Conservation (phyloP, 2,329 filamentous ascomycete genomes). For the Pyrenochaeta sp. region DNA sequence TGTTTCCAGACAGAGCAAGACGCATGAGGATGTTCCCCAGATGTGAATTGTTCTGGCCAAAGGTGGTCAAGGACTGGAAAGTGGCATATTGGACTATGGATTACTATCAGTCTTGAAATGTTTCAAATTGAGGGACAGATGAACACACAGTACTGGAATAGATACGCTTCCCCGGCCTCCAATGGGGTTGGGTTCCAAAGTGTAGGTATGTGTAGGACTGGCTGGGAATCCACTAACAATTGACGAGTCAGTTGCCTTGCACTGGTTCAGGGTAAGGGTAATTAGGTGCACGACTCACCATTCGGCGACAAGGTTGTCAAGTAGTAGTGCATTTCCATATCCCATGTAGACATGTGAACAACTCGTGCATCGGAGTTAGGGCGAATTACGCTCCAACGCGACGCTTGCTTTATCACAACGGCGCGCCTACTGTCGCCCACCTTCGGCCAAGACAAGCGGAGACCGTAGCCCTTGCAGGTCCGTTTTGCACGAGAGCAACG, state of each 20-base stretch:
- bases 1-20: not conserved
- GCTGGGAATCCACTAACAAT: not conserved
- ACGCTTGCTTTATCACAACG: not conserved
- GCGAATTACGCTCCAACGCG: not conserved
- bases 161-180: not conserved
- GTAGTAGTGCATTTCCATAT: not conserved
- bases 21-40: slow-evolving; percentile 1
- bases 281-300: not conserved
- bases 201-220: not conserved
- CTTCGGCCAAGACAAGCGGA: not conserved
- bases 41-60: slow-evolving; percentile 11
- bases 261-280: not conserved
- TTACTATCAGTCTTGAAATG: not conserved
- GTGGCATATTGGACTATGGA: slow-evolving; percentile 7
- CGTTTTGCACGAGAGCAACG: not conserved
- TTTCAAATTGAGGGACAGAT: not conserved
- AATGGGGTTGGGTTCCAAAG: not conserved
- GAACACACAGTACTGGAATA: not conserved
- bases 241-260: not conserved
- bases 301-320: not conserved
- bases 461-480: not conserved
- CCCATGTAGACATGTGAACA: not conserved
- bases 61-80: slow-evolving; percentile 10
- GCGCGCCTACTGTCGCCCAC: not conserved
- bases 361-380: not conserved